These are phyloP conservation scores for Pseudogymnoascus sp. DNA, from an alignment of 2,329 filamentous ascomycete species.

Conservation along the genomic window DNA sequence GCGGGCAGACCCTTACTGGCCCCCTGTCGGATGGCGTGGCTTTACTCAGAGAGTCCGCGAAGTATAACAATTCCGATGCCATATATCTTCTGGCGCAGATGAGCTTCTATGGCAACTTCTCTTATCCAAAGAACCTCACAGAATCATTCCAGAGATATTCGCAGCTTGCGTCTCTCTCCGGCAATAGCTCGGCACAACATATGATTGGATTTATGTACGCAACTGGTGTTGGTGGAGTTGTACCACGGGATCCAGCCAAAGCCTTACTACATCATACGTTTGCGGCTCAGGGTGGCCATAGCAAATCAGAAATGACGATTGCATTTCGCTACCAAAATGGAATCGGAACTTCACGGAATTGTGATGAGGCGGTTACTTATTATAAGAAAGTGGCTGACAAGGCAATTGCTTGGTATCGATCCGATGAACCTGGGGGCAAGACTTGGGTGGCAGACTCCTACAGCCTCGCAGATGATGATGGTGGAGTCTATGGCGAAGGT, in stretches of 20 bases:
- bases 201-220: constrained; percentile 96
- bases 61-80: constrained; percentile 62
- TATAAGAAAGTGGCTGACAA: constrained; percentile 94
- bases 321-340: constrained; percentile 80
- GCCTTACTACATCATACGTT: constrained; percentile 92
- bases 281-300: constrained; percentile 76
- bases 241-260: constrained; percentile 80
- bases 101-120: constrained; percentile 94
- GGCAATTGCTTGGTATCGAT: constrained; percentile 77
- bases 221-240: constrained; percentile 76
- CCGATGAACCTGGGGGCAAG: constrained; percentile 83
- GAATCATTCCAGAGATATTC: constrained; percentile 76
- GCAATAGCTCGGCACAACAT: constrained; percentile 87
- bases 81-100: constrained; percentile 85
- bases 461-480: constrained; percentile 80
- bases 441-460: constrained; percentile 70
- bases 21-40: constrained; percentile 50
- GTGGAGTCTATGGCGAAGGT: constrained; percentile 90
- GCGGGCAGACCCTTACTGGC: constrained; percentile 37
- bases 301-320: constrained; percentile 85
- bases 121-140: constrained; percentile 73
- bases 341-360: constrained; percentile 78
- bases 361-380: constrained; percentile 75
- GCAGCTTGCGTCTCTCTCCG: constrained; percentile 64
- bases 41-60: constrained; percentile 51